A percentile compares a stretch with the other conserved stretches of the same genome.
Conservation (phyloP, 768 basidiomycete species). For the Collybiopsis confluens region DNA sequence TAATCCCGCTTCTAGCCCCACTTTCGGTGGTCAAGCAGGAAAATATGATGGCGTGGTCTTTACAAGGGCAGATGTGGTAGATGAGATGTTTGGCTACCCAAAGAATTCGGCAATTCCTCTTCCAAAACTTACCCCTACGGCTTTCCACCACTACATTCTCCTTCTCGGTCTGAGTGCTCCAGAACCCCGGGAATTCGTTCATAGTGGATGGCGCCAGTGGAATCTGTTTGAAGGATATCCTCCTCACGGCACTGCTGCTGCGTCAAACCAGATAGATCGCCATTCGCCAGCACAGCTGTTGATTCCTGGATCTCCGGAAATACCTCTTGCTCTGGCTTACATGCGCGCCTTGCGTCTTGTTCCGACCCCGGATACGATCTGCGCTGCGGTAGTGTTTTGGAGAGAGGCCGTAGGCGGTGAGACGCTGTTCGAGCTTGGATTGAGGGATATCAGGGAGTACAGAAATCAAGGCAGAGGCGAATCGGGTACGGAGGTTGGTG, state of each 20-base stretch:
- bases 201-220: background rate
- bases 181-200: background rate
- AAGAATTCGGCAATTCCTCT: background rate
- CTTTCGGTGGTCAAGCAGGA: too few relatives aligned
- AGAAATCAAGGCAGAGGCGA: background rate
- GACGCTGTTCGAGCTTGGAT: background rate
- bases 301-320: background rate
- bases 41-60: too few relatives aligned
- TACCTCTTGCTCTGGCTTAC: background rate
- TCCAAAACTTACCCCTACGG: background rate
- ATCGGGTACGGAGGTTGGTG: background rate
- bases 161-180: constrained; percentile 1
- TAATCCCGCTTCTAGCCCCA: too few relatives aligned
- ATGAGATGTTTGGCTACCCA: constrained; percentile 1
- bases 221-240: constrained; percentile 4
- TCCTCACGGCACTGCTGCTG: background rate
- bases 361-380: constrained; percentile 1
- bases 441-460: background rate
- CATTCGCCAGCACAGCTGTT: background rate
- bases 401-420: constrained; percentile 4
- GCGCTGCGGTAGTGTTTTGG: constrained; percentile 7
- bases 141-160: constrained; percentile 6
- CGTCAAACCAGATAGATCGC: too few relatives aligned
- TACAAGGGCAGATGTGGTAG: background rate
- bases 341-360: constrained; percentile 2